Evolutionary conservation across 73 alveolate species (phyloP), one percentile per base, ranked within the genome.

Genomic region (Blepharisma japonicum): DNA sequence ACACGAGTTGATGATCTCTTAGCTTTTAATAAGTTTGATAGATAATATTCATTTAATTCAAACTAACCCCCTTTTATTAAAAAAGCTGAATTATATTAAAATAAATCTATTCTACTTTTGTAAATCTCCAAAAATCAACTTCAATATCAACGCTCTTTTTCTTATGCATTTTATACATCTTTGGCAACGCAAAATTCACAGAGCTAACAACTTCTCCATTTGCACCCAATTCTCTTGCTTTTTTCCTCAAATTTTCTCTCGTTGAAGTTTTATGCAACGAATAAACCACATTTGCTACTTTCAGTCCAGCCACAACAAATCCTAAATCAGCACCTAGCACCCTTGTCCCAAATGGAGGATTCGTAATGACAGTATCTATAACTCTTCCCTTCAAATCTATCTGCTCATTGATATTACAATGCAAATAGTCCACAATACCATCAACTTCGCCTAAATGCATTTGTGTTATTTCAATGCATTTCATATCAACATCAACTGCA

Each of bases 191-290:
- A 5, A 70, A 70, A 25, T 3, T 25, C 5, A 70, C 66, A 9
- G 80, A n/a, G 32, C n/a, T 47, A 9, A 70, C 21, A 45, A 70
- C 39, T 45, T 70, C 80, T 18, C 32, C 80, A 70, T 45, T 45
- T 39, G 27, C 46, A 7, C 80, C 80, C 11, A 9, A 0, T 45
- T 39, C 56, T 45, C 27, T 47, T 7, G 14, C 23, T 70, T 70
- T 47, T 25, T 70, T 70, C 80, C 11, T 11, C 2, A 39, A 70
- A 25, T n/a, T 14, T 5, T 70, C n/a, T 14, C 80, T 9, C 11
- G 80, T 70, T 45, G 80, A 70, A n/a, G 80, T 38, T 45, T 70
- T 70, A 45, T 70, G 80, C 23, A 70, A 45, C 11, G 80, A 70
- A 70, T 39, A 70, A 5, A 70, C 80, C 5, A 7, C 42, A n/a